Evolutionary conservation across 805 yeast species (phyloP).

Genomic region (Sugiyamaella smithiae): DNA sequence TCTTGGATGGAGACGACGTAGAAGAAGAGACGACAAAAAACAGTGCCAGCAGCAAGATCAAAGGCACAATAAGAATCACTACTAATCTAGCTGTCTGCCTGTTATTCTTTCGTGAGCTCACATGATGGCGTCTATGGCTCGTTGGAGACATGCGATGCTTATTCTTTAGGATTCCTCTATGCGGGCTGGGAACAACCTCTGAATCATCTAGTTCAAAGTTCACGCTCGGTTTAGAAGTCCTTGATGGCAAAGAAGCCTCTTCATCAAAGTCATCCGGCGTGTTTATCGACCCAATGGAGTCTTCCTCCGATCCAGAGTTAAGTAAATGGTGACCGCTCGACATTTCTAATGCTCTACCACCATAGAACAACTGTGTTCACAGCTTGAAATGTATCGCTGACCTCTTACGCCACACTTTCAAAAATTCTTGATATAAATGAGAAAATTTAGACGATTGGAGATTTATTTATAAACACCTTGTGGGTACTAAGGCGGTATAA

Average conservation of each 20-base stretch:
- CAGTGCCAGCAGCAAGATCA: conserved; percentile 22
- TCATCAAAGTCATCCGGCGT: neutral
- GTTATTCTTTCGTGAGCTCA: conserved; percentile 7
- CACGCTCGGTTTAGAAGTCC: conserved; percentile 4
- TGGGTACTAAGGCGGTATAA: too few species aligned
- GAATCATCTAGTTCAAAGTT: conserved; percentile 12
- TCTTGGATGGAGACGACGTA: conserved; percentile 18
- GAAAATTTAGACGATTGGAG: too few species aligned
- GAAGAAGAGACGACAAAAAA: conserved; percentile 22
- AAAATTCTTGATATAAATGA: too few species aligned
- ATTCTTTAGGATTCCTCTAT: neutral
- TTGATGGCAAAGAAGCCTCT: neutral
- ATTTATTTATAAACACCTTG: too few species aligned
- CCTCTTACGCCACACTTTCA: too few species aligned
- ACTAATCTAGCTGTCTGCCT: conserved; percentile 7
- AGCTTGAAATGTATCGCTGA: too few species aligned
- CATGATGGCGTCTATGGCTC: conserved; percentile 1
- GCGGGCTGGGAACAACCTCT: neutral
- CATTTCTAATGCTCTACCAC: too few species aligned
- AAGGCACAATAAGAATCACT: conserved; percentile 25
- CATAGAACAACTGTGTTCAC: too few species aligned
- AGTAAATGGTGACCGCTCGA: neutral
- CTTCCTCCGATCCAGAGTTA: neutral
- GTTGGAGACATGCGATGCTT: neutral
- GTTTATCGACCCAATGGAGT: neutral